Percentiles rank a stretch among this genome's conserved stretches.
Evolutionary conservation across 192 early-diverging fungal genomes (phyloP).

Genomic region (Backusella australiensis): DNA sequence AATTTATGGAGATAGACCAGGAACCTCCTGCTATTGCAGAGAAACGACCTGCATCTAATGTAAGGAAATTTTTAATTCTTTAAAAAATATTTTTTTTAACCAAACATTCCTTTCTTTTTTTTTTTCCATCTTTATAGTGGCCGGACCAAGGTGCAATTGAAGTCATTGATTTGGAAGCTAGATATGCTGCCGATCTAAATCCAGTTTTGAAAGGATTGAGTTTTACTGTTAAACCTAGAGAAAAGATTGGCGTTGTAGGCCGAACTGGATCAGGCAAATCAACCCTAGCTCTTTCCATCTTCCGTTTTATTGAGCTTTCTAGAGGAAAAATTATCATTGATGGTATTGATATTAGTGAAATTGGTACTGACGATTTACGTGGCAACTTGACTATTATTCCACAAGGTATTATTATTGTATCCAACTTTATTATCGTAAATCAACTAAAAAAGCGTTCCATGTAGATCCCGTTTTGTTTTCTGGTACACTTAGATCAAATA

Average conservation of each 20-base stretch:
- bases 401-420: constrained; percentile 48
- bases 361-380: constrained; percentile 78
- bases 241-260: constrained; percentile 94
- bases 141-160: constrained; percentile 71
- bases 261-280: constrained; percentile 86
- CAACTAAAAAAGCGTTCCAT: not conserved
- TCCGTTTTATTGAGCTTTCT: constrained; percentile 74
- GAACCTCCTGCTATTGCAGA: constrained; percentile 66
- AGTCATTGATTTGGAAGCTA: constrained; percentile 67
- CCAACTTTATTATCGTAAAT: not conserved
- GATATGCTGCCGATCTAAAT: constrained; percentile 67
- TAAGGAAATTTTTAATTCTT: not conserved
- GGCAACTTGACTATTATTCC: constrained; percentile 76
- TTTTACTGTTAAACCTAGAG: constrained; percentile 55
- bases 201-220: constrained; percentile 77
- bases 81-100: not conserved
- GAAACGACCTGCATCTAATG: constrained; percentile 45
- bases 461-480: constrained; percentile 30
- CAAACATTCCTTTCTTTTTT: not conserved
- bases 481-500: constrained; percentile 70
- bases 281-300: constrained; percentile 72
- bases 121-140: constrained; percentile 39
- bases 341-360: constrained; percentile 67
- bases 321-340: constrained; percentile 75
- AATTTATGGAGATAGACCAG: constrained; percentile 80